phyloP scores from a whole-genome alignment of 805 yeast genomes.

The Blastobotrys attinorum region DNA sequence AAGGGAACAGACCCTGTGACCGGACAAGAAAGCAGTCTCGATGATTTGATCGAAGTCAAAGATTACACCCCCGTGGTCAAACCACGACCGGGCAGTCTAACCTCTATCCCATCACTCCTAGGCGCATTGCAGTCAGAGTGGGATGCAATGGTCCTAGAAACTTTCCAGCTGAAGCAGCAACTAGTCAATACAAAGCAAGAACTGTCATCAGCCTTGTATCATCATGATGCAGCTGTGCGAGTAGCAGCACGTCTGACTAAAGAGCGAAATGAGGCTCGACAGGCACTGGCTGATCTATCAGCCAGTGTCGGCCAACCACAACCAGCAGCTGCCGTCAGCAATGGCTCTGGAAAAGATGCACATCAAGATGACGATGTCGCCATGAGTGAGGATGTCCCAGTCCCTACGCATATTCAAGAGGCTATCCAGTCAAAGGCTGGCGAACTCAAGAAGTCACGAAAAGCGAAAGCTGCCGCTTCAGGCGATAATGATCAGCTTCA shows the following conservation, averaged over 20 bases:
- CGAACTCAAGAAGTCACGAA: constrained; percentile 4
- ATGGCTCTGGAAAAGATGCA: constrained; percentile 1
- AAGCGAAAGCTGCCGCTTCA: constrained; percentile 5
- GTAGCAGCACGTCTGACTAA: constrained; percentile 70
- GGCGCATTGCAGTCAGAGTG: constrained; percentile 78
- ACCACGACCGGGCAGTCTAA: constrained; percentile 40
- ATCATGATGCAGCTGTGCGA: constrained; percentile 83
- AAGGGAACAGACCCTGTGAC: constrained; percentile 70
- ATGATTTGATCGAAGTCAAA: constrained; percentile 48
- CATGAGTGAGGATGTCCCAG: constrained; percentile 1
- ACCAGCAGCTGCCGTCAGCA: constrained; percentile 3
- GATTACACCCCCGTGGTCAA: constrained; percentile 26
- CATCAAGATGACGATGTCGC: constrained; percentile 4
- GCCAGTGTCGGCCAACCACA: constrained; percentile 17
- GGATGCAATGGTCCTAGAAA: constrained; percentile 79
- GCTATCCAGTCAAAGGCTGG: constrained; percentile 7
- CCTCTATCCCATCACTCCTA: constrained; percentile 73
- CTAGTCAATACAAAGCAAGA: constrained; percentile 60
- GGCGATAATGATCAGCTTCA: constrained; percentile 5
- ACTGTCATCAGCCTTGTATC: constrained; percentile 67
- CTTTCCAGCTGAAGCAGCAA: constrained; percentile 68
- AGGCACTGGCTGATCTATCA: constrained; percentile 50
- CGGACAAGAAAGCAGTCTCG: constrained; percentile 48
- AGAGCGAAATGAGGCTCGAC: constrained; percentile 67
- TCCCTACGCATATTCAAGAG: constrained; percentile 1